Base-by-base conservation (phyloP, 768 basidiomycete genomes). In the Macrocybe gigantea region DNA sequence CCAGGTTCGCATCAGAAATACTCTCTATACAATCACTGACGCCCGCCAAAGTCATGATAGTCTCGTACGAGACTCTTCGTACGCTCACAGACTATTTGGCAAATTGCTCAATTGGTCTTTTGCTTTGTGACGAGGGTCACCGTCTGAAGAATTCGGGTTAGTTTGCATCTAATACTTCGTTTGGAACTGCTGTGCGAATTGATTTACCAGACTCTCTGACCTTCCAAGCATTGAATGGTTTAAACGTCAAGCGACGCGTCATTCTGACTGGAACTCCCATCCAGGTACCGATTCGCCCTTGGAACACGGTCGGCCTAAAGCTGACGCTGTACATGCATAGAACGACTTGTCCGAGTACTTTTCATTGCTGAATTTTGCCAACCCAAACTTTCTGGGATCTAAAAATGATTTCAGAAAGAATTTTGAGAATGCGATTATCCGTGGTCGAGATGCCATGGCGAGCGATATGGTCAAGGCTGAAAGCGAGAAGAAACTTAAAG, bases 51-150 rank as follows among this genome's bases (percentile, higher is more conserved):
- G 95, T 98, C 39, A 92, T 99, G 89, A 97, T 99, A 54, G 93
- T 96, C 5, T 98, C 96, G 0, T 99, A 99, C 55, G 95, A 99
- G 64, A 95, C 92, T 0, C 75, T 99, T 44, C 82, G 95, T 13
- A 85, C 85, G 4, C 70, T 97, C 9, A 77, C 83, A 6, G 80
- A 66, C 0, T 80, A 94, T 58, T 74, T 98, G 8, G 82, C 83
- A 3, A 79, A 77, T 48, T 91, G 88, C 53, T 82, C 74, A 44
- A 88, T 99, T 41, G 96, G 96, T 2, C 67, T 99, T 11, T 68
- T 99, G n/a, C 79, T 99, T 31, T 95, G 93, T 52, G 95, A 99
- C 58, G 95, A 99, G 70, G 95, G 95, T 4, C 95, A 99, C 70
- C 75, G 95, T 44, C 71, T 99, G 50, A 99, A 99, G 70, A 99